Evolutionary conservation across 2,329 filamentous ascomycete genomes (phyloP).

Genomic region (Mariannaea sp.): DNA sequence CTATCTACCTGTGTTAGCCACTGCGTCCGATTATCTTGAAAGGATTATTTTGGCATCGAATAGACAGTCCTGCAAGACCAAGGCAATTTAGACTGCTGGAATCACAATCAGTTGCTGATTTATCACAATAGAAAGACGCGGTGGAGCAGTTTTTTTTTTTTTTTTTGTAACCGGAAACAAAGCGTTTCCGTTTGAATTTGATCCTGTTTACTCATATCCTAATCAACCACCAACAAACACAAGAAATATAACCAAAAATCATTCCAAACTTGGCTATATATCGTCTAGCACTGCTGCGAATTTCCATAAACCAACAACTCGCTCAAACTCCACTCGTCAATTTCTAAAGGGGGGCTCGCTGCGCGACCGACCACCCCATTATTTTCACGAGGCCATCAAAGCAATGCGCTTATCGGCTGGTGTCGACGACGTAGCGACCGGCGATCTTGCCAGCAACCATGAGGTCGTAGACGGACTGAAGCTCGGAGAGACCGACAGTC

Average conservation of each 20-base stretch:
- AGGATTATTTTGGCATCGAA: too few species aligned
- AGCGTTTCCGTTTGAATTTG: constrained; percentile 31
- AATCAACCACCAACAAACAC: constrained; percentile 26
- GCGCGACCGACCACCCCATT: constrained; percentile 29
- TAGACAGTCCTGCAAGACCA: background rate
- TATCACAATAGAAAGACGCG: too few species aligned
- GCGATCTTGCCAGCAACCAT: constrained; percentile 73
- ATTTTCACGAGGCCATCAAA: constrained; percentile 1
- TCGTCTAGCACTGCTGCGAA: constrained; percentile 32
- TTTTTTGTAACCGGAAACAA: constrained; percentile 21
- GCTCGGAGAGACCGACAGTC: constrained; percentile 77
- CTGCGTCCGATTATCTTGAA: too few species aligned
- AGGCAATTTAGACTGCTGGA: background rate
- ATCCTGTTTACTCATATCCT: constrained; percentile 36
- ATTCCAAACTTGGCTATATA: constrained; percentile 28
- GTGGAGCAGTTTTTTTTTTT: background rate
- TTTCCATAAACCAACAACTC: constrained; percentile 35
- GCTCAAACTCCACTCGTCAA: constrained; percentile 35
- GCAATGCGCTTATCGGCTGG: constrained; percentile 57
- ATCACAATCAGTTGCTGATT: too few species aligned
- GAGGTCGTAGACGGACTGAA: constrained; percentile 79
- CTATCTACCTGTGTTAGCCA: too few species aligned
- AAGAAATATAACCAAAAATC: constrained; percentile 28
- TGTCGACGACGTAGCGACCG: constrained; percentile 82
- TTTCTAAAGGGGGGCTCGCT: constrained; percentile 28